Evolutionary conservation across 2,329 filamentous ascomycete genomes (phyloP), one percentile per base, ranked within the genome.

Genomic region (Aspergillus texensis): DNA sequence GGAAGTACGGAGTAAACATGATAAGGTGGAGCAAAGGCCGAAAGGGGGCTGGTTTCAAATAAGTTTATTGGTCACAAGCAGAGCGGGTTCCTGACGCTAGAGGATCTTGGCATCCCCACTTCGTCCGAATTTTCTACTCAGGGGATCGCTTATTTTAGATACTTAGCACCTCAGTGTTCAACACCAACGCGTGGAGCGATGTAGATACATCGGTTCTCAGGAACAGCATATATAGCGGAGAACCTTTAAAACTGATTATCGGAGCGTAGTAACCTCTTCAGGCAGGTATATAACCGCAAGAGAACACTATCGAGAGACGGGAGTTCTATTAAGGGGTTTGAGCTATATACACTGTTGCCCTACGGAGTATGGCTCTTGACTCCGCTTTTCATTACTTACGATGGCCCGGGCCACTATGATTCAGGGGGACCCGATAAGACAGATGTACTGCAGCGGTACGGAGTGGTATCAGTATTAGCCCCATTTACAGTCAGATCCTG

Each of bases 31-130:
- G 58, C 16, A 36, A 24, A 53, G 16, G 58, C 19, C 11, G 50
- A 56, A 60, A 41, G 54, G 58, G 61, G 43, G 24, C 19, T 34
- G 14, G n/a, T 30, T 10, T 21, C 11, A 16, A 6, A 45, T 19
- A 6, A 1, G 4, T 14, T 65, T 55, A 72, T 72, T 73, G 71
- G 72, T 19, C 24, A 41, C 14, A 21, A 12, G 41, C 8, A 6
- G n/a, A 11, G 60, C 65, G 63, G 70, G 71, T 74, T 71, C 71
- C 71, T 74, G 71, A 67, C 71, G 61, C 71, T 68, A 72, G 46
- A 55, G 28, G 6, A 24, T 48, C 55, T 60, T 19, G 46, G 41
- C 50, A 46, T n/a, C 36, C 39, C 62, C 48, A 58, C 60, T 24
- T 34, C 39, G 32, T 48, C 53, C 45, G 60, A 36, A 55, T 43